Percentiles rank a stretch among this genome's conserved stretches.
These are phyloP conservation scores for Eimeria maxima DNA, from an alignment of 169 alveolate genomes.

Conservation along the genomic window DNA sequence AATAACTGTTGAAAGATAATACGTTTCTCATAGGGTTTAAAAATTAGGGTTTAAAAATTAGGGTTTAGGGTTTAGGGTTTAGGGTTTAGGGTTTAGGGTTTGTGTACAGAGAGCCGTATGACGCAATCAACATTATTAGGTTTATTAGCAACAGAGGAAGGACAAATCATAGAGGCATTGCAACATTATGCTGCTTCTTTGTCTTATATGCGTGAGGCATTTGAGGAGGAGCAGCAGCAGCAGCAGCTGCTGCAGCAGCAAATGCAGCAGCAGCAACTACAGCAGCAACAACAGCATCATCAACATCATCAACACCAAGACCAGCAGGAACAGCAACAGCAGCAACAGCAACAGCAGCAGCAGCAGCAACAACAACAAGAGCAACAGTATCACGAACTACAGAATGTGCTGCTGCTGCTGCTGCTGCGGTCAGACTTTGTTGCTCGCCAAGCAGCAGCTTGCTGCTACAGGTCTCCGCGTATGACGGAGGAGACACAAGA, in stretches of 20 bases:
- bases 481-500: neutral
- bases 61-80: slow-evolving; percentile 12
- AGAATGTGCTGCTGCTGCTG: slow-evolving; percentile 15
- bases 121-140: neutral
- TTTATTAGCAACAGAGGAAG: neutral
- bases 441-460: slow-evolving; percentile 21
- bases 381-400: too few relatives aligned
- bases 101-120: neutral
- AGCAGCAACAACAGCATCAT: too few relatives aligned
- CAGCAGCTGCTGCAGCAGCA: slow-evolving; percentile 9
- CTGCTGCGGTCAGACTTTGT: slow-evolving; percentile 36
- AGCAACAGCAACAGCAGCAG: too few relatives aligned
- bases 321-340: too few relatives aligned
- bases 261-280: too few relatives aligned
- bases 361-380: too few relatives aligned
- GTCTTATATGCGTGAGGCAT: neutral
- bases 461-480: neutral
- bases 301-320: too few relatives aligned
- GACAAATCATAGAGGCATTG: neutral
- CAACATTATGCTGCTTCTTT: slow-evolving; percentile 13
- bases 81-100: neutral
- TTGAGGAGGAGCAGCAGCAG: slow-evolving; percentile 12
- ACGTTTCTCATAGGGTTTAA: too few relatives aligned
- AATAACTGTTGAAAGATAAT: too few relatives aligned
- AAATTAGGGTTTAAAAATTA: too few relatives aligned